Conservation (phyloP, 2,329 filamentous ascomycete species). For the Apiospora marii region DNA sequence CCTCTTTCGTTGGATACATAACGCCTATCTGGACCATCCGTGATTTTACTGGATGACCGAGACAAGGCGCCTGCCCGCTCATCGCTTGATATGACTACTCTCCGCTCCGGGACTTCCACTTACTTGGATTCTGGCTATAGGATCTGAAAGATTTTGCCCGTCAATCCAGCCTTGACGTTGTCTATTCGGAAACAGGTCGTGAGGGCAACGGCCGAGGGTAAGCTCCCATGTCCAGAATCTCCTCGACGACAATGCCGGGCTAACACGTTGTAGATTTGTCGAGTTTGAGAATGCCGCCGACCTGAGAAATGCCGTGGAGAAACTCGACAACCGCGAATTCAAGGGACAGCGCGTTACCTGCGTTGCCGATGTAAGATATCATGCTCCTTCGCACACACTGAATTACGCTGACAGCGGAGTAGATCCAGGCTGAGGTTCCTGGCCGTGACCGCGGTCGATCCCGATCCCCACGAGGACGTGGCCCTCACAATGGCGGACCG, state of each 20-base stretch:
- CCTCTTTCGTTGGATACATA: constrained; percentile 39
- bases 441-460: constrained; percentile 77
- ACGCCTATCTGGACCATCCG: constrained; percentile 32
- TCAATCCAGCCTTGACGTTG: constrained; percentile 94
- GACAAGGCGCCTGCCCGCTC: constrained; percentile 31
- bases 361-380: constrained; percentile 77
- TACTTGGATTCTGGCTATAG: constrained; percentile 86
- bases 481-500: constrained; percentile 64
- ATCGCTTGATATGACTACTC: constrained; percentile 42
- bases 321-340: constrained; percentile 92
- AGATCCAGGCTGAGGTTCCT: constrained; percentile 83
- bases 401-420: constrained; percentile 11
- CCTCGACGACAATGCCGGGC: background rate
- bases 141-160: constrained; percentile 99
- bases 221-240: constrained; percentile 44
- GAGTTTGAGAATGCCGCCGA: constrained; percentile 96
- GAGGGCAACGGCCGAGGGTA: constrained; percentile 93
- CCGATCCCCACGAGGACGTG: constrained; percentile 73
- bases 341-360: constrained; percentile 89
- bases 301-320: constrained; percentile 89
- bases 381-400: constrained; percentile 25
- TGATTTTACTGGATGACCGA: constrained; percentile 27
- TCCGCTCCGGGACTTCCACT: constrained; percentile 70
- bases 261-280: constrained; percentile 74
- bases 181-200: constrained; percentile 95